Evolutionary conservation across 495 filamentous ascomycete species (phyloP), one percentile per base, ranked within the genome.

Genomic region (Clohesyomyces aquaticus): DNA sequence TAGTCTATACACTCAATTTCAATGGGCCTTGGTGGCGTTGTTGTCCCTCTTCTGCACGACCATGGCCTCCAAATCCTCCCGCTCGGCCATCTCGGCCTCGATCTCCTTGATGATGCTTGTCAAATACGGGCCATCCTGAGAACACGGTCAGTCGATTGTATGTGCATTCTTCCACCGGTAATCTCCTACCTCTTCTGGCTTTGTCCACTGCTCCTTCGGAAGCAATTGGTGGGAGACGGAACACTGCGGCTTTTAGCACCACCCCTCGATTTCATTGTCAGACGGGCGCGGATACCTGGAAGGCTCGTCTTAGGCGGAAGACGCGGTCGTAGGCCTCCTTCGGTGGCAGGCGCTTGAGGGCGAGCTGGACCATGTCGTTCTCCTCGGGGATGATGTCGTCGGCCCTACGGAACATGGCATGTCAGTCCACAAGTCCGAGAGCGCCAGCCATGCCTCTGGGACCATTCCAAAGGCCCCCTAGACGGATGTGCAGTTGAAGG

Each of bases 241-340:
- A 80, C 83, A 88, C 88, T 90, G 73, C 69, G 63, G 55, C n/a
- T 27, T 54, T 80, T 75, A 78, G 73, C 26, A 35, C 25, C 0
- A n/a, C 26, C 26, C 41, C 46, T 26, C 16, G 11, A 25, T 12
- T 23, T 18, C 8, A 14, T 19, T 23, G 23, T 29, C 4, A 38
- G 32, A n/a, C 14, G 26, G 23, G 53, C n/a, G 26, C n/a, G n/a
- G 19, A 26, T 67, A 92, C 89, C 86, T 98, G 94, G 80, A 93
- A 88, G 70, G 94, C 95, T 76, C 94, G 86, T 76, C 94, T 89
- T 76, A 98, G 85, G 72, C 94, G 91, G 86, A 89, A 98, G 74
- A 97, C 86, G 77, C 94, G 93, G 82, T 98, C 94, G 79, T 98
- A 98, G 70, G 86, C 82, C 72, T 91, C 91, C 83, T 95, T 92